Evolutionary conservation across 2,329 filamentous ascomycete species (phyloP), one percentile per base, ranked within the genome.

Genomic region (Thielaviopsis musarum): DNA sequence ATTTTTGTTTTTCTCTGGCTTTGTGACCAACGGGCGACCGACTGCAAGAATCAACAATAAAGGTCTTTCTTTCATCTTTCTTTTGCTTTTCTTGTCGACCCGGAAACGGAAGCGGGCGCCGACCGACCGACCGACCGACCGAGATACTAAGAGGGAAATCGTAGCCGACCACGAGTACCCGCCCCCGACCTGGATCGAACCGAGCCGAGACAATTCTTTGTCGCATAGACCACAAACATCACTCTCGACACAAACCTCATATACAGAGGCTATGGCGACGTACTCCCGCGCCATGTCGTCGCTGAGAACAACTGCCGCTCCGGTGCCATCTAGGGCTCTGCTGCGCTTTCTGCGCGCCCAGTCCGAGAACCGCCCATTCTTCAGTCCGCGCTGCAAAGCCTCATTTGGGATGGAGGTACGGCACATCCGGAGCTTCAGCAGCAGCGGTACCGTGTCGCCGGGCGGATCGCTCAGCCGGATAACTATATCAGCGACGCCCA

Each of bases 271-370:
- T 49, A 62, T 57, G 57, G 48, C 38, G 54, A 45, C 57, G 58
- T 62, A 57, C 21, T n/a, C 41, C 22, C 55, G 55, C 26, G 71
- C 66, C 63, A 80, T 80, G 75, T 73, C 73, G 64, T 70, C 71
- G 62, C 67, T 70, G 64, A 65, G 75, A 66, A 71, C 69, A 63
- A 65, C 68, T 12, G 41, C 52, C 13, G 28, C 55, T 49, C 72
- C 74, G 55, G 77, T 75, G 57, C 79, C 79, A 26, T 82, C 79
- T 57, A 71, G 70, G 64, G 73, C 70, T 61, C 78, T 91, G 21
- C 75, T 93, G 63, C 83, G 82, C 65, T 91, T 88, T 69, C 76
- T 93, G 63, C 83, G 82, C 64, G 80, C 76, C 58, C 87, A 91
- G 69, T 82, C 85, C 64, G 78, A 86, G 65, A 74, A 75, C 59